phyloP scores from a whole-genome alignment of 805 yeast genomes.

The Candida koratica region DNA sequence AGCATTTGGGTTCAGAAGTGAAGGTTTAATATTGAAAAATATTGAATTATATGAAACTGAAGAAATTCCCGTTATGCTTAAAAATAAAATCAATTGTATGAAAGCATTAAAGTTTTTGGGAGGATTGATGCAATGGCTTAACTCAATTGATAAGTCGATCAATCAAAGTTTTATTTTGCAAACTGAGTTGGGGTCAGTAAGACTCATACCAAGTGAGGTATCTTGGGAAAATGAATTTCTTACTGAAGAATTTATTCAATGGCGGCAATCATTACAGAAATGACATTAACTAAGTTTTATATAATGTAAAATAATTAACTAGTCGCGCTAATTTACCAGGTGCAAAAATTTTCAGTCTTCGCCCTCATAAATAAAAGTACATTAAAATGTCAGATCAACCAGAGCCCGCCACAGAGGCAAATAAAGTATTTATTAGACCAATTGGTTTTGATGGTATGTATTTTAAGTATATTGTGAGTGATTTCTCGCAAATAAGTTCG shows the following conservation, averaged over 20 bases:
- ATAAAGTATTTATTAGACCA: conserved; percentile 56
- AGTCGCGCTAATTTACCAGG: too few species aligned
- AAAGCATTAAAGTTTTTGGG: conserved; percentile 85
- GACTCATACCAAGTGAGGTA: conserved; percentile 35
- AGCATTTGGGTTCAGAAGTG: conserved; percentile 84
- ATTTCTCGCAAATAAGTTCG: not conserved
- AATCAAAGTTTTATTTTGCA: conserved; percentile 35
- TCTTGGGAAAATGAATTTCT: conserved; percentile 42
- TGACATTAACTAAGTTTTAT: not conserved
- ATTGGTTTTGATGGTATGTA: conserved; percentile 48
- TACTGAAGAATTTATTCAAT: conserved; percentile 39
- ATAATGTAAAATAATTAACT: too few species aligned
- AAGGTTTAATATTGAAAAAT: conserved; percentile 54
- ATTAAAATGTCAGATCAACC: conserved; percentile 6
- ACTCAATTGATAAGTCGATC: conserved; percentile 44
- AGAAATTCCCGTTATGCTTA: conserved; percentile 68
- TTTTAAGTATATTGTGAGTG: not conserved
- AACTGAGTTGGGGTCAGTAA: conserved; percentile 48
- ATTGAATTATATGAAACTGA: conserved; percentile 77
- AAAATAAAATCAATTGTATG: conserved; percentile 63
- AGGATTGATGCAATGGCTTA: conserved; percentile 77
- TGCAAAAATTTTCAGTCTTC: conserved; percentile 7
- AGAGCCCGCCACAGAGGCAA: conserved; percentile 20
- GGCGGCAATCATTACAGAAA: conserved; percentile 22
- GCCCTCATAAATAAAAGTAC: conserved; percentile 1